These are phyloP conservation scores for Rhodotorula paludigena DNA, from an alignment of 768 basidiomycete genomes.

Conservation along the genomic window DNA sequence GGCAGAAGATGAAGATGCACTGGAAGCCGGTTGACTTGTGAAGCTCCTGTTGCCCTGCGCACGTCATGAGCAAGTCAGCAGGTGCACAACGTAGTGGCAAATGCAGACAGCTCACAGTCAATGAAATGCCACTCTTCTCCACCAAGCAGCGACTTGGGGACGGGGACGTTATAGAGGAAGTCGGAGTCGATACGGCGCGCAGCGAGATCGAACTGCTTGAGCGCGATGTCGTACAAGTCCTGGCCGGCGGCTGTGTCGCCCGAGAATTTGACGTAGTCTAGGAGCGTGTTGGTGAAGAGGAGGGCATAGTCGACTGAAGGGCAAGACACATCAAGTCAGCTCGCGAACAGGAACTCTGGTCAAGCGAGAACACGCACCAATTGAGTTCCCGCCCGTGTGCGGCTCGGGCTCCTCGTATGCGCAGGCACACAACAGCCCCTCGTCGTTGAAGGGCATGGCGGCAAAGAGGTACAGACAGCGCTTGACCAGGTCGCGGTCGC, in stretches of 20 bases:
- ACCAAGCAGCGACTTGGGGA: not conserved
- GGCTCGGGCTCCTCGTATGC: not conserved
- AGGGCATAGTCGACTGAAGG: not conserved
- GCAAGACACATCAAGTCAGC: not conserved
- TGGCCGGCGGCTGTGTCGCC: conserved; percentile 33
- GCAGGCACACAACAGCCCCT: not conserved
- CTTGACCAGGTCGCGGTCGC: not conserved
- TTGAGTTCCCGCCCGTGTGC: not conserved
- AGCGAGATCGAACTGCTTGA: conserved; percentile 33
- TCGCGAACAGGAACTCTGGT: not conserved
- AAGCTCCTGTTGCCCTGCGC: conserved; percentile 36
- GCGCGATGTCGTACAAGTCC: conserved; percentile 32
- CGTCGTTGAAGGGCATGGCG: not conserved
- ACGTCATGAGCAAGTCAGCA: no score
- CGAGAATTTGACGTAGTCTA: conserved; percentile 23
- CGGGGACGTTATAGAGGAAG: not conserved
- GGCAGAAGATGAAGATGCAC: conserved; percentile 36
- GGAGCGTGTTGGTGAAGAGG: not conserved
- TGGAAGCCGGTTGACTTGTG: conserved; percentile 33
- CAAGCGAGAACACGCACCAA: not conserved
- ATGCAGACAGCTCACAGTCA: not conserved
- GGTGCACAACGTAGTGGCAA: no score
- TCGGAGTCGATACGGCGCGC: not conserved
- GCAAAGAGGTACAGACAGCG: not conserved
- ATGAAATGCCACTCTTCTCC: not conserved